phyloP scores from a whole-genome alignment of 2,329 filamentous ascomycete species.

The Diaporthe longicolla region DNA sequence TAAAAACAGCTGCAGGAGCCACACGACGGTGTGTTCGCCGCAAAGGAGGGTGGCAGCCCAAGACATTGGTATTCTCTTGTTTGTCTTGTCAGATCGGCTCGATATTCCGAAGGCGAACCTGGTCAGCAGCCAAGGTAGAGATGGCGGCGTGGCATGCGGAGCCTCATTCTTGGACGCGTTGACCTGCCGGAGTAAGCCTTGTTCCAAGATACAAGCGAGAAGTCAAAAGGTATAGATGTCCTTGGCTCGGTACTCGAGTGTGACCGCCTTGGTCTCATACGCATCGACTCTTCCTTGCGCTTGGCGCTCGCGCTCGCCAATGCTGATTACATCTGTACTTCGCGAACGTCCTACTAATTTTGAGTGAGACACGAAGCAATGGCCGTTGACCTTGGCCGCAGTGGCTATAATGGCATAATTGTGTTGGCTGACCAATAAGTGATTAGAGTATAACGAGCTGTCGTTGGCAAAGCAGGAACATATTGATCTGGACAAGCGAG shows the following conservation, averaged over 20 bases:
- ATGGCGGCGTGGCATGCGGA: slow-evolving; percentile 7
- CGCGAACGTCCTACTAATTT: no score
- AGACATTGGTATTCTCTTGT: background rate
- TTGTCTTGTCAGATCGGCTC: slow-evolving; percentile 17
- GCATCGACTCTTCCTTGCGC: no score
- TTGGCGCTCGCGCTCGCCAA: no score
- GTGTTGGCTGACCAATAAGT: background rate
- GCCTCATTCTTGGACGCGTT: slow-evolving; percentile 3
- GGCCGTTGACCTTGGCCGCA: no score
- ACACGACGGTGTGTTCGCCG: background rate
- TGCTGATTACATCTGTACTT: no score
- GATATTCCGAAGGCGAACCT: background rate
- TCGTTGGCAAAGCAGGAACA: background rate
- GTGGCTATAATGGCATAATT: background rate
- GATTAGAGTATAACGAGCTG: no score
- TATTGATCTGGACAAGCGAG: background rate
- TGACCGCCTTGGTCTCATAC: background rate
- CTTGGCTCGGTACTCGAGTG: no score
- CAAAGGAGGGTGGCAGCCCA: background rate
- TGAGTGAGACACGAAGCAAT: no score
- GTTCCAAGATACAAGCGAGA: background rate
- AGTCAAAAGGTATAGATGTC: no score
- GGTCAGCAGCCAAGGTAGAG: background rate
- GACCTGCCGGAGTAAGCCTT: background rate
- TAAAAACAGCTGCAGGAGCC: slow-evolving; percentile 12